Evolutionary conservation across 2,329 filamentous ascomycete genomes (phyloP), one percentile per base, ranked within the genome.

Genomic region (Aspergillus quadricinctus): DNA sequence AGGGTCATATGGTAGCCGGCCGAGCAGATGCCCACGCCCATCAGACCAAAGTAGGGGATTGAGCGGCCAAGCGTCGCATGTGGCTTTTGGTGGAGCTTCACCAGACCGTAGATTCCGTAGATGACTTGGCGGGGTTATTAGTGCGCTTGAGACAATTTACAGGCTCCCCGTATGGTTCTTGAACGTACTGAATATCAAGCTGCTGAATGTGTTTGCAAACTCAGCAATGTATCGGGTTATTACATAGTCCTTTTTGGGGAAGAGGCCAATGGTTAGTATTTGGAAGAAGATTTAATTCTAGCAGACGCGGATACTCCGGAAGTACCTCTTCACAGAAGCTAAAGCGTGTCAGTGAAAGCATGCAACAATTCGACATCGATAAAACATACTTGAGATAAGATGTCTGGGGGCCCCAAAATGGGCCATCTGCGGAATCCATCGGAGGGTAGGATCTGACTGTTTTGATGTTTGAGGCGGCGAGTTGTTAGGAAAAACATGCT

Each of bases 141-240:
- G 40, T 14, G 4, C 7, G 28, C n/a, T 4, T n/a, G n/a, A n/a
- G n/a, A n/a, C n/a, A n/a, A n/a, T 7, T 17, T 37, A 17, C 14
- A 5, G 31, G 17, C 5, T 37, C 31, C 6, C 14, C 5, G 31
- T 14, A 17, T 17, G 5, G 11, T 35, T 31, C 1, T 35, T 14
- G 21, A 35, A 59, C 64, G n/a, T 52, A 69, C 68, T 61, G 46
- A 72, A 78, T 3, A 70, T 61, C 0, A 75, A 58, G 53, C 75
- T 79, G 54, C 75, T 78, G 1, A 78, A 58, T 0, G 75, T 78
- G 56, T 79, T 79, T 60, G 78, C 72, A 40, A 79, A 78, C 50
- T 79, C 77, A 4, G 75, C 77, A 21, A 78, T 65, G 31, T 75
- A 78, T 21, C 72, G 65, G 8, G 76, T 78, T 11, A 79, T 62